Evolutionary conservation across 1,284 basidiomycete species (phyloP).

Genomic region (Moesziomyces parantarcticus): DNA sequence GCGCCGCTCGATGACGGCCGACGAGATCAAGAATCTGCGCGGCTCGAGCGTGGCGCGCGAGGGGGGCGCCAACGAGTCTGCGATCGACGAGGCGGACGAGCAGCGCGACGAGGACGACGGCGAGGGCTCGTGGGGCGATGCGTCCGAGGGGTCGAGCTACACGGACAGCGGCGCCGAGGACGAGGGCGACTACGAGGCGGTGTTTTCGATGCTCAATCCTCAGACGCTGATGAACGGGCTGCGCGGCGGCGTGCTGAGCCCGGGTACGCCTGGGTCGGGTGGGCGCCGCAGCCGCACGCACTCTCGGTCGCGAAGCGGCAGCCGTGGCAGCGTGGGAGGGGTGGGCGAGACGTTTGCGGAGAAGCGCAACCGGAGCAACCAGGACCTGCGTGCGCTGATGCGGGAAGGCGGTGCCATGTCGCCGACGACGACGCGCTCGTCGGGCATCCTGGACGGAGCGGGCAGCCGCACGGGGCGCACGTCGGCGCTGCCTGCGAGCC

Average conservation of each 20-base stretch:
- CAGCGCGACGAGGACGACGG: slow-evolving; percentile 26
- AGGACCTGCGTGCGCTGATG: slow-evolving; percentile 56
- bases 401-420: slow-evolving; percentile 53
- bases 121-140: slow-evolving; percentile 40
- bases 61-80: slow-evolving; percentile 5
- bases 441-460: slow-evolving; percentile 22
- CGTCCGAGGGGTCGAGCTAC: slow-evolving; percentile 36
- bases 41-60: slow-evolving; percentile 18
- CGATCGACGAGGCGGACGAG: slow-evolving; percentile 31
- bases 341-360: slow-evolving; percentile 57
- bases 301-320: slow-evolving; percentile 53
- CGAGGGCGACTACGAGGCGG: slow-evolving; percentile 63
- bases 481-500: slow-evolving; percentile 31
- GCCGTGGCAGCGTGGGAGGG: slow-evolving; percentile 37
- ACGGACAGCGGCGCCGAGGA: slow-evolving; percentile 54
- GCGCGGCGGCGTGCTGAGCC: slow-evolving; percentile 37
- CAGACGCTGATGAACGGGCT: slow-evolving; percentile 26
- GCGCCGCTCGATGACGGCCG: slow-evolving; percentile 42
- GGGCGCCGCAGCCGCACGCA: slow-evolving; percentile 41
- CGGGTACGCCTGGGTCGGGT: slow-evolving; percentile 38
- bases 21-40: slow-evolving; percentile 38
- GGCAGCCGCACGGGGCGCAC: slow-evolving; percentile 18
- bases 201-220: slow-evolving; percentile 61
- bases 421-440: slow-evolving; percentile 29
- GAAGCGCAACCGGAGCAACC: slow-evolving; percentile 58